Evolutionary conservation across 139 green algal genomes (phyloP), one percentile per base, ranked within the genome.

Genomic region (Mesotaenium endlicherianum): DNA sequence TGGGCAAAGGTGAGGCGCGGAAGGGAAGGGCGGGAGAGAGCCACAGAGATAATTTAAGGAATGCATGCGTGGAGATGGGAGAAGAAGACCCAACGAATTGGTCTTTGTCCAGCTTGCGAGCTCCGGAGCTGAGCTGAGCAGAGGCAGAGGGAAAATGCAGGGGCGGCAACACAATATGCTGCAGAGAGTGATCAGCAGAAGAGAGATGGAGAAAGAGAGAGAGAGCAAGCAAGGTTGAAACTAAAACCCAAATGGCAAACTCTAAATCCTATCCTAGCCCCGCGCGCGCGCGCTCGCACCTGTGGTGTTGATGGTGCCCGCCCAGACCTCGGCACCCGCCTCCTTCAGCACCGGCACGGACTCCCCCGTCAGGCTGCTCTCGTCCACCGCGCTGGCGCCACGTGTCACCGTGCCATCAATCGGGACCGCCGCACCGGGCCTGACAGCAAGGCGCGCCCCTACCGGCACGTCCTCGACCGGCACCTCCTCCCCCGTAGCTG

Each of bases 281-380:
- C n/a, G 68, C 34, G 68, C 34, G 41, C 2, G n/a, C 38, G 2
- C 40, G 53, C 30, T 5, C 75, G 30, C 30, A 74, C 75, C 49
- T 71, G 49, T 75, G 75, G 75, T 81, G 70, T 92, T 92, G 30
- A 91, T 60, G 30, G 89, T 91, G 72, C 89, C 89, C 2, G 81
- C 87, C 59, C 87, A 86, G 4, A 96, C 92, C 31, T 81, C 1
- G 17, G 72, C 40, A 4, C 92, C 93, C 0, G 60, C 3, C 5
- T 55, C 14, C 81, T 93, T 95, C 39, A 69, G 30, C 31, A 95
- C 87, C 1, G 91, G 88, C 45, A 84, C 67, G 3, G 77, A 83
- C 88, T 93, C 91, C 47, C 93, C 94, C 0, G 94, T 97, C 6
- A 97, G 88, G 68, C 93, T 91, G 59, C 74, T 89, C 76, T 97